Evolutionary conservation across 139 green algal genomes (phyloP).

Genomic region (Micractinium conductrix): DNA sequence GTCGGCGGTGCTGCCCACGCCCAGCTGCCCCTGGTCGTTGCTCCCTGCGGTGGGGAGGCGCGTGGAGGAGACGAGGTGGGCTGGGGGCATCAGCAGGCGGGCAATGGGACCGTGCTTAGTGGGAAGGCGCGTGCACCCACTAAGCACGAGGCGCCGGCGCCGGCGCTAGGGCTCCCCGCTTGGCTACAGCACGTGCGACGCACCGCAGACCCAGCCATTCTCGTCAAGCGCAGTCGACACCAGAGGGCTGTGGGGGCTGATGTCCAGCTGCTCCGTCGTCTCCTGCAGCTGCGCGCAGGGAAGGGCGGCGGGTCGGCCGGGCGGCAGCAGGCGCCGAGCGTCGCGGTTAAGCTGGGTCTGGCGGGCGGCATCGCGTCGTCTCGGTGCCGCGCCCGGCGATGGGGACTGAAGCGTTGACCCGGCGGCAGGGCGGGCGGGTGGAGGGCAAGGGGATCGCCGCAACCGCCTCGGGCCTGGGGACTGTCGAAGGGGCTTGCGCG

Average conservation of each 20-base stretch:
- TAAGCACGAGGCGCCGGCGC: no score
- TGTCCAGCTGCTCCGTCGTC: slow-evolving; percentile 40
- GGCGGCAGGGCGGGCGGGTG: no score
- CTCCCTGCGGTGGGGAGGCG: slow-evolving; percentile 25
- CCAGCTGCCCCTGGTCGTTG: slow-evolving; percentile 56
- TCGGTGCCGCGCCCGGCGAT: background rate
- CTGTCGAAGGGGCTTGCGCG: no score
- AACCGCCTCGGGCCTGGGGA: no score
- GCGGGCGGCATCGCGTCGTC: background rate
- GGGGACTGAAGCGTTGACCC: no score
- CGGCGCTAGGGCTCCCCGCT: background rate
- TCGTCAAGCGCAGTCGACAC: slow-evolving; percentile 76
- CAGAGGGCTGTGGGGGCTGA: slow-evolving; percentile 71
- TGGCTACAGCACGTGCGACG: slow-evolving; percentile 13
- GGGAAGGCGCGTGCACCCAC: no score
- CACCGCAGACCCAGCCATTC: slow-evolving; percentile 86
- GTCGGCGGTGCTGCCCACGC: slow-evolving; percentile 46
- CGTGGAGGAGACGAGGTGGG: background rate
- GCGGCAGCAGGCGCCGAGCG: background rate
- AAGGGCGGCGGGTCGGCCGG: no score
- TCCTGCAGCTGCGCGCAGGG: slow-evolving; percentile 30
- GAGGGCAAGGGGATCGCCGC: no score
- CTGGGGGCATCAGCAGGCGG: background rate
- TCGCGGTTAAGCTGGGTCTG: background rate
- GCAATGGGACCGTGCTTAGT: background rate